Evolutionary conservation across 2,329 filamentous ascomycete genomes (phyloP), one percentile per base, ranked within the genome.

Genomic region (Beauveria rudraprayagi): DNA sequence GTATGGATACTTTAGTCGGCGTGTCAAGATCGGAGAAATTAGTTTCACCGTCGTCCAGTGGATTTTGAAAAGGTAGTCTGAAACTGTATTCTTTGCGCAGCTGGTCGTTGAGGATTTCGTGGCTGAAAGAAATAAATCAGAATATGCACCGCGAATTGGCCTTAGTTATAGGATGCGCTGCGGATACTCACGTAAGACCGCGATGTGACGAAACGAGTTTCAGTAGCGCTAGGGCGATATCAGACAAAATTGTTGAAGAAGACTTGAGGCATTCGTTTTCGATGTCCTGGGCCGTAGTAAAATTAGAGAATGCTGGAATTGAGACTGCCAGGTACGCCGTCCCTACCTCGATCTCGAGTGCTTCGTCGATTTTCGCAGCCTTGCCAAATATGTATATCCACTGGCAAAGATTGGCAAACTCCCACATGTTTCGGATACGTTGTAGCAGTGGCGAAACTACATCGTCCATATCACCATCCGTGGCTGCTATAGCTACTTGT

Each of bases 171-270:
- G 34, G 14, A 16, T 37, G 34, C 34, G 34, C 34, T 37, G 11
- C 11, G 34, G 34, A 14, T 64, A 81, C 90, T 66, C 83, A 96
- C 92, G 89, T 95, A 53, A 97, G 79, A 65, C 92, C 92, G 65
- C 92, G 88, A 77, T 97, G 92, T 63, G 92, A 96, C 37, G 94
- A 97, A 55, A 97, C 87, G 71, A 89, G 92, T 81, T 97, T 97
- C 63, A 97, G 84, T 22, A 97, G 80, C 60, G 89, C 86, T 51
- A 99, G 82, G 41, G 91, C 93, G 67, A 97, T 91, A 61, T 93
- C 85, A 63, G 88, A 79, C 19, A 99, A 80, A 65, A 87, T 83
- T 50, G 85, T 82, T 1, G 92, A 95, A 37, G 85, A 80, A 19
- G 88, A 87, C 70, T 90, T 92, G 40, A 97, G 78, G 70, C 92